Conservation (phyloP, 208 protist genomes). For the Crithidia acanthocephali region DNA sequence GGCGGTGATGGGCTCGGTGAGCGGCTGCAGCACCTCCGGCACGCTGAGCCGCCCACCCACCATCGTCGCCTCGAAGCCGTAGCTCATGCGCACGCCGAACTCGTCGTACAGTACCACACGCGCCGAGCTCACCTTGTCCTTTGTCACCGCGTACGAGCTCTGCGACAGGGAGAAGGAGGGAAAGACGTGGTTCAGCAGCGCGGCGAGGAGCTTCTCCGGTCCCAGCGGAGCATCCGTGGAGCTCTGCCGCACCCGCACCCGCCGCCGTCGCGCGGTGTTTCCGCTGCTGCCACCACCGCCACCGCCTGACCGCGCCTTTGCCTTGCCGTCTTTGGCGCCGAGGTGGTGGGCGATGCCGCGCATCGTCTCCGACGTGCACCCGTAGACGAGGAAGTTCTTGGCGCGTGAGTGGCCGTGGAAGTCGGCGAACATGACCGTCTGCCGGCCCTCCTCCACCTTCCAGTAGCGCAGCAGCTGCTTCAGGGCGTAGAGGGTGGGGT, state of each 20-base stretch:
- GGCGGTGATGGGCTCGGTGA: background rate
- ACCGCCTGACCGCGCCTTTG: background rate
- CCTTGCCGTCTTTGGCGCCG: conserved; percentile 10
- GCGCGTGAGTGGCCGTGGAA: conserved; percentile 96
- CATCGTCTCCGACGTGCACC: conserved; percentile 73
- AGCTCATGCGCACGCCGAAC: conserved; percentile 94
- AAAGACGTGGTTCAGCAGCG: conserved; percentile 54
- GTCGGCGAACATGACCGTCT: conserved; percentile 91
- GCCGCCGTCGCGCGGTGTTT: background rate
- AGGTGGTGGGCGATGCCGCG: conserved; percentile 17
- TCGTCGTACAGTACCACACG: conserved; percentile 93
- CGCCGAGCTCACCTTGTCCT: conserved; percentile 86
- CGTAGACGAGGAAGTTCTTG: conserved; percentile 96
- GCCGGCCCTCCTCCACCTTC: conserved; percentile 60
- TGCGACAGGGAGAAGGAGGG: conserved; percentile 75
- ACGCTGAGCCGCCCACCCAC: conserved; percentile 65
- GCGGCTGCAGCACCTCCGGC: conserved; percentile 21
- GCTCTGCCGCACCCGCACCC: conserved; percentile 1
- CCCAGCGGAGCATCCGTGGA: conserved; percentile 28
- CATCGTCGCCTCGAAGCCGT: conserved; percentile 95
- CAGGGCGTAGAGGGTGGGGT: conserved; percentile 87
- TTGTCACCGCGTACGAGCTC: conserved; percentile 90
- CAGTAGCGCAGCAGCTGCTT: conserved; percentile 83
- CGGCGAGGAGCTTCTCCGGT: conserved; percentile 81
- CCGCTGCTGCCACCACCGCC: background rate